A percentile compares a stretch with the other conserved stretches of the same genome.
These are phyloP conservation scores for Kazachstania bromeliacearum DNA, from an alignment of 805 yeast species.

Conservation along the genomic window DNA sequence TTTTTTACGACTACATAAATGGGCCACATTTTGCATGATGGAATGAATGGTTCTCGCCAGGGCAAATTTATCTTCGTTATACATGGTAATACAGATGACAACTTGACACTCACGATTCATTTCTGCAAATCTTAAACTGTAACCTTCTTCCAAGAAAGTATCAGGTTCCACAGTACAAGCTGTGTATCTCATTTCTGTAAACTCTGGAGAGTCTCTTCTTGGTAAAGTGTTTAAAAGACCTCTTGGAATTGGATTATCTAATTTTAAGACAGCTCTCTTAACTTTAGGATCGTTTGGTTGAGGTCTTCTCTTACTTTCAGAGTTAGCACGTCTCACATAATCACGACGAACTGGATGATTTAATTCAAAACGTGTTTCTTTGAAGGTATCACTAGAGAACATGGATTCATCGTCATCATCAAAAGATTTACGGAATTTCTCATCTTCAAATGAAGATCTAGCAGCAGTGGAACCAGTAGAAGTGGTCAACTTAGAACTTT, in stretches of 20 bases:
- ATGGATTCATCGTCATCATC: conserved; percentile 24
- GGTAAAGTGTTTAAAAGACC: conserved; percentile 79
- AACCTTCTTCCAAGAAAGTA: conserved; percentile 69
- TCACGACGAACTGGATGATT: conserved; percentile 29
- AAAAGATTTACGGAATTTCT: conserved; percentile 49
- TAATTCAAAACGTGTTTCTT: conserved; percentile 30
- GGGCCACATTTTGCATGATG: conserved; percentile 85
- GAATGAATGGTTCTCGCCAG: conserved; percentile 92
- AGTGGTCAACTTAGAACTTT: conserved; percentile 13
- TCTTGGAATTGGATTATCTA: conserved; percentile 92
- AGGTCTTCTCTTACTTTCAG: conserved; percentile 60
- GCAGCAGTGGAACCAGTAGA: conserved; percentile 23
- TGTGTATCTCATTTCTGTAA: conserved; percentile 91
- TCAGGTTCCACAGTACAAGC: conserved; percentile 95
- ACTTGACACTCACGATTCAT: conserved; percentile 86
- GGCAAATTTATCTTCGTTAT: conserved; percentile 85
- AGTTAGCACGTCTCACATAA: conserved; percentile 46
- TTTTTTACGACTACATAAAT: conserved; percentile 68
- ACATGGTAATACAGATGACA: conserved; percentile 91
- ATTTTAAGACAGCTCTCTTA: conserved; percentile 61
- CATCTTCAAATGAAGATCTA: conserved; percentile 18
- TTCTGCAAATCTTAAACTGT: conserved; percentile 77
- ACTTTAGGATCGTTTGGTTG: conserved; percentile 20
- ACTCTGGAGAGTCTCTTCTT: conserved; percentile 82
- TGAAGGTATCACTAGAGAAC: conserved; percentile 27